Percentiles rank a stretch among this genome's conserved stretches.
These are phyloP conservation scores for Sclerotinia minor DNA, from an alignment of 2,329 filamentous ascomycete species.

Conservation along the genomic window DNA sequence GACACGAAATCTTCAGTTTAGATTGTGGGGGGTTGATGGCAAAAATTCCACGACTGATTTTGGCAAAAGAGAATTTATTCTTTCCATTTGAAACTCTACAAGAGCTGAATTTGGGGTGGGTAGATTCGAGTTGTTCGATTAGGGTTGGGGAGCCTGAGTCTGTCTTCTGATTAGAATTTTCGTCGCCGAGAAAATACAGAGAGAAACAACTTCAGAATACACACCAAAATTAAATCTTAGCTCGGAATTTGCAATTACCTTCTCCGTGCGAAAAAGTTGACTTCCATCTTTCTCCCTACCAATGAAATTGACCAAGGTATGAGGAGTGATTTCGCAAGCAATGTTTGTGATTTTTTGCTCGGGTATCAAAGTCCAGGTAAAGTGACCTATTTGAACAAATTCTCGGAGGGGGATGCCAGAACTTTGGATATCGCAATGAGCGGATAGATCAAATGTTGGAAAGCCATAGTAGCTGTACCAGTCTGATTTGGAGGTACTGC, in stretches of 20 bases:
- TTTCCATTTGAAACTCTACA: slow-evolving; percentile 8
- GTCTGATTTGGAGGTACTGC: slow-evolving; percentile 5
- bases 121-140: slow-evolving; percentile 13
- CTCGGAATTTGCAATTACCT: slow-evolving; percentile 5
- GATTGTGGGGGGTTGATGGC: not conserved
- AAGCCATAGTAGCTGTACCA: slow-evolving; percentile 16
- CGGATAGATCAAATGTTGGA: slow-evolving; percentile 5
- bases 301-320: slow-evolving; percentile 13
- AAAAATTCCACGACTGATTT: slow-evolving; percentile 4
- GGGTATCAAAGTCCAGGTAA: slow-evolving; percentile 10
- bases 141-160: not conserved
- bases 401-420: slow-evolving; percentile 10
- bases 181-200: too few relatives aligned
- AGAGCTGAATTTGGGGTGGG: not conserved
- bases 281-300: not conserved
- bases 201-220: not conserved
- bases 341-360: slow-evolving; percentile 19
- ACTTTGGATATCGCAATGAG: slow-evolving; percentile 12
- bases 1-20: slow-evolving; percentile 7
- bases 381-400: slow-evolving; percentile 7
- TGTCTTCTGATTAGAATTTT: not conserved
- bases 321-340: slow-evolving; percentile 8
- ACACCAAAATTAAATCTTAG: not conserved
- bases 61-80: slow-evolving; percentile 2
- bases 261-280: not conserved